These are phyloP conservation scores for Calocybe indica DNA, from an alignment of 768 basidiomycete genomes.

Conservation along the genomic window DNA sequence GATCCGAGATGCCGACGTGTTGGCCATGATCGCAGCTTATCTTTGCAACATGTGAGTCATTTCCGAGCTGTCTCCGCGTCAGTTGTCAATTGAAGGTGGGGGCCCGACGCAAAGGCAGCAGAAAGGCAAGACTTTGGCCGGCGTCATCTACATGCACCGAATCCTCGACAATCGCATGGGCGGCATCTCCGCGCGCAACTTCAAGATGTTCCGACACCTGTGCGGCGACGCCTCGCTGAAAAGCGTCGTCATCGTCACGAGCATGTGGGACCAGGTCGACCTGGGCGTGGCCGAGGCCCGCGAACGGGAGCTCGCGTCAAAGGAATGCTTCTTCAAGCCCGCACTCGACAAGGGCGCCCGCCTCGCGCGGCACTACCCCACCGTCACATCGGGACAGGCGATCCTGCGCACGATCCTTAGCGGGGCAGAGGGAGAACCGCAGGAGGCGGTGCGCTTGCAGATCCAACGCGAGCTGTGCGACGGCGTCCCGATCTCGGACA, in stretches of 20 bases:
- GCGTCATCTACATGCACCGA: constrained; percentile 51
- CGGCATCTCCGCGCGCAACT: constrained; percentile 8
- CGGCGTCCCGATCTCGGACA: constrained; percentile 41
- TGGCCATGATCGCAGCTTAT: constrained; percentile 43
- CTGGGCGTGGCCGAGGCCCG: constrained; percentile 20
- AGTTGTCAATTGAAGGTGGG: background rate
- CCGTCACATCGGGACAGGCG: constrained; percentile 30
- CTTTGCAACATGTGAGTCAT: constrained; percentile 24
- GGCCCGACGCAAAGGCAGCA: constrained; percentile 17
- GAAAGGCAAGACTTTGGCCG: constrained; percentile 34
- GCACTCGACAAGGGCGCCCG: constrained; percentile 43
- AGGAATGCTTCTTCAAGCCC: constrained; percentile 44
- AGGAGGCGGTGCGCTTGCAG: constrained; percentile 25
- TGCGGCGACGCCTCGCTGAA: constrained; percentile 6
- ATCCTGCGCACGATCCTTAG: constrained; percentile 36
- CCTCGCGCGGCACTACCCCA: constrained; percentile 35
- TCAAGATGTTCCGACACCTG: constrained; percentile 8
- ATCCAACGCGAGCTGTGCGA: constrained; percentile 53
- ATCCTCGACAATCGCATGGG: constrained; percentile 47
- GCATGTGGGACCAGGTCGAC: constrained; percentile 7
- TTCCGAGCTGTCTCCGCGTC: background rate
- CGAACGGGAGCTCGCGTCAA: constrained; percentile 36
- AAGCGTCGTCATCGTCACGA: constrained; percentile 8
- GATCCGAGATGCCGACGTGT: constrained; percentile 39
- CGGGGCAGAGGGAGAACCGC: constrained; percentile 23